Base-by-base conservation (phyloP, 768 basidiomycete genomes). In the Boletus rubescentipes region DNA sequence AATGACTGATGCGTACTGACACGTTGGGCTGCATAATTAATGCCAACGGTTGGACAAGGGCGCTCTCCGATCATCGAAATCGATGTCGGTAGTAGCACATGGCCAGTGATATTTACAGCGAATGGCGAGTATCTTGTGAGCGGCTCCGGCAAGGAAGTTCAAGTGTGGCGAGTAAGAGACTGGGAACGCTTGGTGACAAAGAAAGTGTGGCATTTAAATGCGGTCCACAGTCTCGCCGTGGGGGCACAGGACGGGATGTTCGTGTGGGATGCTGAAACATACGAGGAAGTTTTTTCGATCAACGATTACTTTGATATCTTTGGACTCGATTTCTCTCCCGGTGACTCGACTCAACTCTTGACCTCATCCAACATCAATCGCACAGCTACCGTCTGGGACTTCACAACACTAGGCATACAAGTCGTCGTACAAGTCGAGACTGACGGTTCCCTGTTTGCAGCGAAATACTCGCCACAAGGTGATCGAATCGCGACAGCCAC, bases 401-500 rank as follows among this genome's bases (percentile, higher is more conserved):
- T 45, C 8, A 12, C n/a, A n/a, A n/a, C n/a, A n/a, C n/a, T n/a
- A n/a, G n/a, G n/a, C n/a, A n/a, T n/a, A n/a, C n/a, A n/a, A n/a
- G n/a, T n/a, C n/a, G n/a, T n/a, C n/a, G n/a, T n/a, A 31, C 34
- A 5, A 4, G 3, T 39, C 42, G n/a, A n/a, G n/a, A n/a, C n/a
- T 1, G 34, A 26, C 0, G 16, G 12, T 0, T 0, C 0, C 3
- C 30, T 50, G 8, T 3, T 1, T 2, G 53, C 35, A 30, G 52
- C 31, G 5, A 54, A 49, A 18, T 49, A 42, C 20, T 54, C 53
- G 5, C 40, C 20, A 2, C 32, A 11, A 4, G 41, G 53, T 4
- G 43, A 44, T 6, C 41, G 16, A 9, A 57, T 57, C 10, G 53
- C 48, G 2, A 50, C 42, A 15, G 47, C 48, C 8, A 45, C 53